Evolutionary conservation across 495 filamentous ascomycete species (phyloP).

Genomic region (Penicillium dipodomyicola): DNA sequence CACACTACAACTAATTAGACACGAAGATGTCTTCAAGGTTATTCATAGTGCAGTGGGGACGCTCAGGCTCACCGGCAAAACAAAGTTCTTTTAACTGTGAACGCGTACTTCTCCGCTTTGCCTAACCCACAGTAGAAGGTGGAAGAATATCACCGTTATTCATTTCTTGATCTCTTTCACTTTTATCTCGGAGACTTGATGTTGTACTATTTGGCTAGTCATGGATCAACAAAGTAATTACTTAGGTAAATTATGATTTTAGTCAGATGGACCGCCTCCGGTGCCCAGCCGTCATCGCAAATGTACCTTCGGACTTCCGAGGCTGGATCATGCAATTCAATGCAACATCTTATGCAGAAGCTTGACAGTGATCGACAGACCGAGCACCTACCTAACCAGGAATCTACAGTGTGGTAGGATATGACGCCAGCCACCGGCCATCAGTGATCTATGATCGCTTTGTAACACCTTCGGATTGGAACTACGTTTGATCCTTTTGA

Average conservation of each 20-base stretch:
- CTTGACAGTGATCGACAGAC: not conserved
- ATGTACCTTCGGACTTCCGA: constrained; percentile 8
- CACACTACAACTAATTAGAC: no score
- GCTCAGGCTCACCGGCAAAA: constrained; percentile 5
- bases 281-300: not conserved
- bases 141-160: not conserved
- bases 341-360: not conserved
- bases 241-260: not conserved
- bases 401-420: not conserved
- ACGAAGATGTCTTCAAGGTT: not conserved
- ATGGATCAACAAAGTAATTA: not conserved
- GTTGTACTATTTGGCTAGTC: not conserved
- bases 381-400: not conserved
- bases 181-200: not conserved
- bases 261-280: not conserved
- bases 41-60: not conserved
- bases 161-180: not conserved
- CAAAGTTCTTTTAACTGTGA: not conserved
- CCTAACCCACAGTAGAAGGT: constrained; percentile 4
- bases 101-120: not conserved
- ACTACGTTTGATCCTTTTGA: not conserved
- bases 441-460: not conserved
- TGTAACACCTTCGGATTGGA: not conserved
- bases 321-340: constrained; percentile 3
- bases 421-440: constrained; percentile 1